A percentile compares a stretch with the other conserved stretches of the same genome.
Evolutionary conservation across 768 basidiomycete species (phyloP).

Genomic region (Agrocybe chaxingu): DNA sequence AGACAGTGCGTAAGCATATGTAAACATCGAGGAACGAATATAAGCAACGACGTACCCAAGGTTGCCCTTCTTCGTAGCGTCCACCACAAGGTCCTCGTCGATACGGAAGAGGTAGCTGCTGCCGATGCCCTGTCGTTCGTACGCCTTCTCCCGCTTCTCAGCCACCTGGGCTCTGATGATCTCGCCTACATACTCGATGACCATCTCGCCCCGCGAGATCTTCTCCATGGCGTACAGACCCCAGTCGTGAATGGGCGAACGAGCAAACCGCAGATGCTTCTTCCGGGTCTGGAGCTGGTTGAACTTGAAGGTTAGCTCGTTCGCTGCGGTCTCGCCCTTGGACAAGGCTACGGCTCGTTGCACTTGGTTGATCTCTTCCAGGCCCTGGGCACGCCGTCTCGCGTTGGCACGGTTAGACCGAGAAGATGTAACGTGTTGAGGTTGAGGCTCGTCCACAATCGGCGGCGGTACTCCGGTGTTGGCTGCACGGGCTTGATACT

Average conservation of each 20-base stretch:
- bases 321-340: conserved; percentile 69
- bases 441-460: conserved; percentile 43
- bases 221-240: conserved; percentile 97
- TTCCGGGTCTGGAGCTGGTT: conserved; percentile 97
- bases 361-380: conserved; percentile 94
- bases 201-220: conserved; percentile 94
- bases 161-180: conserved; percentile 93
- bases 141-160: conserved; percentile 94
- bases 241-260: conserved; percentile 98
- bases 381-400: conserved; percentile 83
- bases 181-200: conserved; percentile 99
- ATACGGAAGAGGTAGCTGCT: conserved; percentile 98
- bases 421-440: conserved; percentile 66
- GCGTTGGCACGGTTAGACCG: conserved; percentile 92
- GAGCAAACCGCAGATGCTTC: conserved; percentile 94
- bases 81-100: conserved; percentile 96
- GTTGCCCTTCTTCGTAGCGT: conserved; percentile 98
- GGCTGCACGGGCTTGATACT: conserved; percentile 69
- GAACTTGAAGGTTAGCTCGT: conserved; percentile 86
- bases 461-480: conserved; percentile 32
- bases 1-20: conserved; percentile 4
- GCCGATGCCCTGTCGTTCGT: conserved; percentile 96
- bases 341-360: conserved; percentile 75
- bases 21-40: conserved; percentile 7
- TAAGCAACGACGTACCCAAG: conserved; percentile 70